These are phyloP conservation scores for Seiridium cupressi DNA, from an alignment of 2,329 filamentous ascomycete species.

Conservation along the genomic window DNA sequence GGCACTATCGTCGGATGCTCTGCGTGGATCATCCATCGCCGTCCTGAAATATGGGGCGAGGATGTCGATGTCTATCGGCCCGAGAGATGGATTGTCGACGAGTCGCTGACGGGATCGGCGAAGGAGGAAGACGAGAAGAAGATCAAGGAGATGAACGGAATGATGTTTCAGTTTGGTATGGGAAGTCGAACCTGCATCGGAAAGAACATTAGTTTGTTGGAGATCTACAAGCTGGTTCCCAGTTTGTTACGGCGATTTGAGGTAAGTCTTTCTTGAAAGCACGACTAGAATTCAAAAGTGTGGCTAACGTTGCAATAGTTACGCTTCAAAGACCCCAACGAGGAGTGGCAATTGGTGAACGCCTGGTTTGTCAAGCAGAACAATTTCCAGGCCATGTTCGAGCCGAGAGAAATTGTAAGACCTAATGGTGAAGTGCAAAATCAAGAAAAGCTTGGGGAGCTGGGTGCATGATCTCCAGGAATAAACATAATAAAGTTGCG, in stretches of 20 bases:
- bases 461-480: no score
- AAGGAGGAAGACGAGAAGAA: conserved; percentile 45
- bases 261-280: conserved; percentile 29
- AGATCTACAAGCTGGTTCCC: conserved; percentile 64
- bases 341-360: conserved; percentile 59
- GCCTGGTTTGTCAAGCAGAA: conserved; percentile 64
- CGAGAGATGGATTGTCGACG: conserved; percentile 61
- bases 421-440: conserved; percentile 16
- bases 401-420: conserved; percentile 40
- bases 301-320: conserved; percentile 36
- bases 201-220: conserved; percentile 61
- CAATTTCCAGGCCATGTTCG: conserved; percentile 49
- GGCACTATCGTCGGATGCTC: conserved; percentile 75
- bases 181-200: conserved; percentile 70
- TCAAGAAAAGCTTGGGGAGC: no score
- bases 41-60: conserved; percentile 64
- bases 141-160: conserved; percentile 64
- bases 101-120: conserved; percentile 19
- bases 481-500: no score
- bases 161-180: conserved; percentile 74
- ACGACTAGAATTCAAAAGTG: no score
- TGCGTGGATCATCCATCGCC: conserved; percentile 72
- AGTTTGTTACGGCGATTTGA: conserved; percentile 64
- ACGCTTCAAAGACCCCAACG: conserved; percentile 48
- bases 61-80: conserved; percentile 67